Conservation (phyloP, 495 filamentous ascomycete species). For the Aspergillus carlsbadensis region DNA sequence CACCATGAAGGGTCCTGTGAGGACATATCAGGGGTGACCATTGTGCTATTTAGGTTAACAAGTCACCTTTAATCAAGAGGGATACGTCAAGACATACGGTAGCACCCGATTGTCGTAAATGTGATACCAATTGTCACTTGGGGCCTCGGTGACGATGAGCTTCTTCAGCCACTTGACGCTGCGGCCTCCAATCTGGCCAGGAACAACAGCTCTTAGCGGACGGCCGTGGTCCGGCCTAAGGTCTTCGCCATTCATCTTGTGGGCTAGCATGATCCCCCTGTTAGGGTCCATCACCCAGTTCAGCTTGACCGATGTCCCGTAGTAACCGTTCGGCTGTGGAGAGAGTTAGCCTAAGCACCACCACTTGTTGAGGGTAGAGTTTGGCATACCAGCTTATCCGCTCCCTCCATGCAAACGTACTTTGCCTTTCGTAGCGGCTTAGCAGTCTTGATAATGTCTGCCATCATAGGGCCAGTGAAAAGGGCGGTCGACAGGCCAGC, state of each 20-base stretch:
- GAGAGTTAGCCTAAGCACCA: background rate
- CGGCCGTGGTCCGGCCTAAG: constrained; percentile 87
- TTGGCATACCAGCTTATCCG: constrained; percentile 67
- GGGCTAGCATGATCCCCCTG: constrained; percentile 82
- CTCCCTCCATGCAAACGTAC: constrained; percentile 93
- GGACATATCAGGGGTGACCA: constrained; percentile 79
- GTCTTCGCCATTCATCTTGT: constrained; percentile 89
- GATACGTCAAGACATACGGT: constrained; percentile 48
- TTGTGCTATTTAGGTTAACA: constrained; percentile 51
- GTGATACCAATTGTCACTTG: constrained; percentile 96
- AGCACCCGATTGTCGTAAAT: constrained; percentile 92
- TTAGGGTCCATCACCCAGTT: constrained; percentile 88
- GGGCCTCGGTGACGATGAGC: constrained; percentile 72
- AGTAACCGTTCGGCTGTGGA: constrained; percentile 76
- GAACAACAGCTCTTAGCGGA: constrained; percentile 80
- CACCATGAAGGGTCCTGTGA: constrained; percentile 75
- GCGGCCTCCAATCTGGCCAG: constrained; percentile 89
- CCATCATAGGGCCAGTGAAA: constrained; percentile 81
- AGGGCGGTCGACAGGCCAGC: constrained; percentile 87
- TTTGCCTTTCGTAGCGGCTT: constrained; percentile 68
- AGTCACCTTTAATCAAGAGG: background rate
- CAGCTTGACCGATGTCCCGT: constrained; percentile 85
- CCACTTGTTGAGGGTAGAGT: background rate
- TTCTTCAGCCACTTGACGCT: constrained; percentile 95
- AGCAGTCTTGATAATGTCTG: constrained; percentile 68